Evolutionary conservation across 2,329 filamentous ascomycete species (phyloP), one percentile per base, ranked within the genome.

Genomic region (Arthrinium puccinioides): DNA sequence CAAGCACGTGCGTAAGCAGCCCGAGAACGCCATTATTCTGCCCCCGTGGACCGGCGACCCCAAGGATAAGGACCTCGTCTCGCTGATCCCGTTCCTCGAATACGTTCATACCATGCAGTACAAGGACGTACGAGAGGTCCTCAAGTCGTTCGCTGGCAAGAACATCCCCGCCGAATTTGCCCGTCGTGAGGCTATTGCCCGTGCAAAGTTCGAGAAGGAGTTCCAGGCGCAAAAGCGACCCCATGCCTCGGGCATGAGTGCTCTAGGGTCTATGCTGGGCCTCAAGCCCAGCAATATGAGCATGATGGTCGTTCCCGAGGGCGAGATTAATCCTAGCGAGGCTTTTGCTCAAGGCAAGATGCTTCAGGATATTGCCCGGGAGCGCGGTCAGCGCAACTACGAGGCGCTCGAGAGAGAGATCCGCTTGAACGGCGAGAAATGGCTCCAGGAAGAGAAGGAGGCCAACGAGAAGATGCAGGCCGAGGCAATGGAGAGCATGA

Each of bases 21-120:
- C 92, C n/a, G 87, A 95, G 54, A 98, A 98, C 62, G 87, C 92
- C 47, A 92, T 98, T 49, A 69, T 97, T 32, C 69, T 98, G 21
- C 79, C 87, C 21, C 88, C 89, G 51, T 98, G 92, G 92, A 84
- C 74, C 39, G 92, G 92, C 23, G 76, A 94, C 48, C 64, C 80
- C 32, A 77, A 81, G 51, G 90, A 98, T 61, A 87, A 81, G 56
- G 86, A 87, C 32, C 82, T 98, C 9, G 84, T 98, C 16, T 76
- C 81, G 4, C 69, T 96, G 33, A 94, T 98, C 41, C 92, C 92
- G 10, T 96, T 98, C 78, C 80, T 98, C 44, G 92, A 98, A 66
- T 97, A 96, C 63, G 79, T 98, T 47, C 87, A 88, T 48, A 92
- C 88, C 15, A 95, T 97, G 85, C 84, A 88, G 47, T 86, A 87